These are phyloP conservation scores for Cinnamomum chago DNA, from an alignment of 164 flowering plant genomes.

Conservation along the genomic window DNA sequence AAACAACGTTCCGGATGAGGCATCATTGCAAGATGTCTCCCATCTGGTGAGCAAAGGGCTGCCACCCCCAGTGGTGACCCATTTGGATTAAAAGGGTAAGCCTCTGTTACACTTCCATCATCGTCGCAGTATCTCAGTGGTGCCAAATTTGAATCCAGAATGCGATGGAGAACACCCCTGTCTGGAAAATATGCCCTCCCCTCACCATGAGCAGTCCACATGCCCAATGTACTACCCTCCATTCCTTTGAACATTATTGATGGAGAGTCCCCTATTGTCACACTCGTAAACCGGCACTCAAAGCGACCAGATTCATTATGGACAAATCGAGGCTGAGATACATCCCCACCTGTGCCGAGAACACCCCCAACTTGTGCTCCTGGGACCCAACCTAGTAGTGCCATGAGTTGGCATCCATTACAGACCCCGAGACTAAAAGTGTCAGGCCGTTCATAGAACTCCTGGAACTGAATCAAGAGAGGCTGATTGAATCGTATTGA, in stretches of 20 bases:
- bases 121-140: conserved; percentile 89
- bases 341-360: conserved; percentile 65
- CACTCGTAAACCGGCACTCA: conserved; percentile 87
- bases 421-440: conserved; percentile 88
- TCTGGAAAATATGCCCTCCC: conserved; percentile 96
- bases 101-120: conserved; percentile 65
- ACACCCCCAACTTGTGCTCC: conserved; percentile 82
- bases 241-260: conserved; percentile 88
- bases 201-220: conserved; percentile 98
- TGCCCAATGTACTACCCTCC: conserved; percentile 89
- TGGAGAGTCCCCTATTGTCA: conserved; percentile 74
- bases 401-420: conserved; percentile 99
- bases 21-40: conserved; percentile 98
- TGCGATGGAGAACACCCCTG: conserved; percentile 37
- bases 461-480: conserved; percentile 41
- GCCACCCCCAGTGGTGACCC: conserved; percentile 92
- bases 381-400: conserved; percentile 89
- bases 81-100: conserved; percentile 82
- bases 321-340: conserved; percentile 81
- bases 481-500: conserved; percentile 70
- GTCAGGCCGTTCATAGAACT: conserved; percentile 29
- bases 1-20: conserved; percentile 99
- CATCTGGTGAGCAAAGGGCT: conserved; percentile 88
- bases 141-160: conserved; percentile 56
- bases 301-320: conserved; percentile 94